phyloP scores from a whole-genome alignment of 495 filamentous ascomycete species.

The Articulospora tetracladia region DNA sequence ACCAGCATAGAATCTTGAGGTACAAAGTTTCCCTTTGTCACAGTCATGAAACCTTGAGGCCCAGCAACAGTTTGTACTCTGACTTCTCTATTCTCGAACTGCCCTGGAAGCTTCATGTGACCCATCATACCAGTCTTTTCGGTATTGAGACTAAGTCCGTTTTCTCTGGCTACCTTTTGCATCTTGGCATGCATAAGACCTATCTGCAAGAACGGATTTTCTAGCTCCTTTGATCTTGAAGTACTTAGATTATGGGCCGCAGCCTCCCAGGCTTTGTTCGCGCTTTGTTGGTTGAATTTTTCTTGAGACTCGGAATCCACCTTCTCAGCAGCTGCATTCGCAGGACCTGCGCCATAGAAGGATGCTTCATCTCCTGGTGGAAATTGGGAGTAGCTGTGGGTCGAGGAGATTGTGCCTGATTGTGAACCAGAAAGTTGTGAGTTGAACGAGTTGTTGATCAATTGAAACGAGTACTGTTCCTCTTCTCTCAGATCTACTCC shows the following conservation, averaged over 20 bases:
- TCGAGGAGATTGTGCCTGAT: conserved; percentile 39
- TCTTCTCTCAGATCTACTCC: conserved; percentile 83
- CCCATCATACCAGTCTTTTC: conserved; percentile 37
- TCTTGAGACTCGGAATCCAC: conserved; percentile 44
- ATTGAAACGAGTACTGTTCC: conserved; percentile 49
- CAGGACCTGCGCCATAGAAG: conserved; percentile 56
- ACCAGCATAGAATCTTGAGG: conserved; percentile 61
- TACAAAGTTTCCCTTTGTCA: conserved; percentile 60
- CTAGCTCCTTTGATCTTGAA: conserved; percentile 34
- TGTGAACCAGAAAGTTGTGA: conserved; percentile 39
- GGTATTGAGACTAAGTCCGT: conserved; percentile 51
- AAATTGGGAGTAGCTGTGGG: conserved; percentile 44
- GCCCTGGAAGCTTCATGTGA: conserved; percentile 41
- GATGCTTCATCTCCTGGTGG: conserved; percentile 39
- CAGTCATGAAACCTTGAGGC: conserved; percentile 51
- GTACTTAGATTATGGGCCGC: conserved; percentile 38
- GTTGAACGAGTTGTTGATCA: conserved; percentile 35
- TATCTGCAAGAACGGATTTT: conserved; percentile 30
- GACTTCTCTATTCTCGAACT: conserved; percentile 38
- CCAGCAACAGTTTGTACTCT: conserved; percentile 33
- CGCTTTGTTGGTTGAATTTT: conserved; percentile 43
- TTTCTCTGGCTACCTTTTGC: conserved; percentile 59
- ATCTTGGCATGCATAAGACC: conserved; percentile 40
- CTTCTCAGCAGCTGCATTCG: conserved; percentile 49
- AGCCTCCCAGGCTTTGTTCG: conserved; percentile 42